phyloP scores from a whole-genome alignment of 768 basidiomycete genomes.

The Dioszegia crocea region DNA sequence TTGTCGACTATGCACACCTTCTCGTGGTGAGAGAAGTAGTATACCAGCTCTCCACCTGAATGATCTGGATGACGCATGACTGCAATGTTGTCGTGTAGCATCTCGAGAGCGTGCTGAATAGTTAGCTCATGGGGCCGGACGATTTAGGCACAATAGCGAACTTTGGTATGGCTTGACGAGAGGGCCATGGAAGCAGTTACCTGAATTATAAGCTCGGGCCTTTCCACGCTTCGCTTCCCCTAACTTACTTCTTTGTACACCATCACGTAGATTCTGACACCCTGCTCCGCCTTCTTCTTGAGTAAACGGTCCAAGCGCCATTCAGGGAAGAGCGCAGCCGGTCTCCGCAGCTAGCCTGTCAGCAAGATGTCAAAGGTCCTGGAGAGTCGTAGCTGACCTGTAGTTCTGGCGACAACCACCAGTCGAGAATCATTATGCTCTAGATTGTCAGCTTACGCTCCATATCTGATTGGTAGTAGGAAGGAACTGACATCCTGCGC shows the following conservation, averaged over 20 bases:
- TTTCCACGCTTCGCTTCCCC: neutral
- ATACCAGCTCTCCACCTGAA: slow-evolving; percentile 41
- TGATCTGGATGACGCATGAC: slow-evolving; percentile 58
- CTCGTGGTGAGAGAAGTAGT: slow-evolving; percentile 48
- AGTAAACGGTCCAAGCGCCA: slow-evolving; percentile 84
- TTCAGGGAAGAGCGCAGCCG: slow-evolving; percentile 75
- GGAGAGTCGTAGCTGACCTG: slow-evolving; percentile 52
- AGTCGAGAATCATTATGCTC: slow-evolving; percentile 77
- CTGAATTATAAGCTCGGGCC: slow-evolving; percentile 46
- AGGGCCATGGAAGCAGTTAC: slow-evolving; percentile 89
- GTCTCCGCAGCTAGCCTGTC: slow-evolving; percentile 67
- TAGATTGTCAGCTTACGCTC: neutral
- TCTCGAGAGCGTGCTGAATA: slow-evolving; percentile 66
- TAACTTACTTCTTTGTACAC: slow-evolving; percentile 81
- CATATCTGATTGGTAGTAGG: neutral
- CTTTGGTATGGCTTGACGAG: slow-evolving; percentile 81
- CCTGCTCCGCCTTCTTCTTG: slow-evolving; percentile 81
- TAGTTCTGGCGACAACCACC: slow-evolving; percentile 85
- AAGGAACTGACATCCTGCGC: slow-evolving; percentile 56
- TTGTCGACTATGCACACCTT: slow-evolving; percentile 49
- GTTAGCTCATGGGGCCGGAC: neutral
- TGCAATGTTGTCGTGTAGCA: slow-evolving; percentile 77
- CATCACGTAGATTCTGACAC: slow-evolving; percentile 83
- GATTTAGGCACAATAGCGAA: slow-evolving; percentile 18
- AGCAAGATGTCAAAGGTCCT: too few relatives aligned